Evolutionary conservation across 2,329 filamentous ascomycete species (phyloP).

Genomic region (Hypoxylon sp.): DNA sequence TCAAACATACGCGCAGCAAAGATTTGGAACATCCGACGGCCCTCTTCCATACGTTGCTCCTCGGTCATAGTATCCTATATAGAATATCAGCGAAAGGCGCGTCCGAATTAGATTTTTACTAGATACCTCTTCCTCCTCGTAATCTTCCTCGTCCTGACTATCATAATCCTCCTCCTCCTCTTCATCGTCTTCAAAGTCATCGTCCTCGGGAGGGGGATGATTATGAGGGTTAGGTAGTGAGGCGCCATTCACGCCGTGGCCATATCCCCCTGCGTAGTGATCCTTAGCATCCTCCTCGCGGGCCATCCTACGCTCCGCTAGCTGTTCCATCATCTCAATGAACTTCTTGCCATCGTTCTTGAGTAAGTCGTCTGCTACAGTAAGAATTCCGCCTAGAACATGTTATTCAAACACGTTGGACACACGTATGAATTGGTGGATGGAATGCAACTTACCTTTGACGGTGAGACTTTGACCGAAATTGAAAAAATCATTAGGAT

Average conservation of each 20-base stretch:
- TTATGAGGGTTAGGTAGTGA: slow-evolving; percentile 72
- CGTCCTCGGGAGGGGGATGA: slow-evolving; percentile 82
- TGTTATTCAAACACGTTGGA: slow-evolving; percentile 53
- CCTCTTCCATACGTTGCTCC: slow-evolving; percentile 99
- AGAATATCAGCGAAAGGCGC: slow-evolving; percentile 46
- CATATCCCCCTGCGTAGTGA: slow-evolving; percentile 72
- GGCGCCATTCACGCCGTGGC: slow-evolving; percentile 72
- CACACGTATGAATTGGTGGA: slow-evolving; percentile 37
- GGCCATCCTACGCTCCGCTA: slow-evolving; percentile 97
- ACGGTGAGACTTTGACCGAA: slow-evolving; percentile 98
- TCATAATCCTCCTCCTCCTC: slow-evolving; percentile 74
- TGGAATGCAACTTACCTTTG: slow-evolving; percentile 71
- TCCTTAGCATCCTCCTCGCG: slow-evolving; percentile 90
- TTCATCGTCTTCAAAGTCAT: slow-evolving; percentile 78
- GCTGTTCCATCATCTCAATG: slow-evolving; percentile 99
- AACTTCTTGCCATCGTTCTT: slow-evolving; percentile 99
- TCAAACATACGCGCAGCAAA: slow-evolving; percentile 99
- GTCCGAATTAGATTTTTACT: slow-evolving; percentile 20
- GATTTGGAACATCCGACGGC: slow-evolving; percentile 98
- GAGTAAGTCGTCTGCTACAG: slow-evolving; percentile 96
- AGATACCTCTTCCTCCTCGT: slow-evolving; percentile 83
- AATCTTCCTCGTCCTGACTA: slow-evolving; percentile 75
- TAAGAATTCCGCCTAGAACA: slow-evolving; percentile 91
- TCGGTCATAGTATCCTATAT: slow-evolving; percentile 95
- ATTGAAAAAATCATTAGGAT: slow-evolving; percentile 90